These are phyloP conservation scores for Kwoniella bestiolae DNA, from an alignment of 768 basidiomycete genomes.

Conservation along the genomic window DNA sequence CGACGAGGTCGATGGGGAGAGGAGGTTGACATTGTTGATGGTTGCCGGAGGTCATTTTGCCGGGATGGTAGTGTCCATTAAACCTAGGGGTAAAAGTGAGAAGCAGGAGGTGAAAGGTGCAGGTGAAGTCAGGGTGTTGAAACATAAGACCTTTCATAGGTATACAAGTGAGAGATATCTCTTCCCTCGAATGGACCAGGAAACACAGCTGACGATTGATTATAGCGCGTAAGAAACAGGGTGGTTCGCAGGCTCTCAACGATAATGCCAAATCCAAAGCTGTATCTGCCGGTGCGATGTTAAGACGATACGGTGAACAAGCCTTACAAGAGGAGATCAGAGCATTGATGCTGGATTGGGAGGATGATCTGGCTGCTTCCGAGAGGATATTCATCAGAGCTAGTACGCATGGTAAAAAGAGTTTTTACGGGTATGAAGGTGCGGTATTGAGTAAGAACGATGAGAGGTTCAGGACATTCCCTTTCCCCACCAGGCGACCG, in stretches of 20 bases:
- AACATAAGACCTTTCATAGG: constrained; percentile 95
- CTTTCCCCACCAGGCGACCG: constrained; percentile 93
- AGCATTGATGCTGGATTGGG: constrained; percentile 79
- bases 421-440: constrained; percentile 87
- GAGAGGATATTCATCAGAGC: constrained; percentile 92
- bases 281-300: constrained; percentile 87
- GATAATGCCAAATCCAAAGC: constrained; percentile 92
- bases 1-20: constrained; percentile 43
- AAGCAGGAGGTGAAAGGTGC: constrained; percentile 72
- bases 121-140: constrained; percentile 63
- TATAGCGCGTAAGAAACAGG: constrained; percentile 92
- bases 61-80: constrained; percentile 71
- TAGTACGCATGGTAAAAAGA: constrained; percentile 80
- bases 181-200: not conserved
- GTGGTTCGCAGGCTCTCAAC: constrained; percentile 88
- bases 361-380: constrained; percentile 79
- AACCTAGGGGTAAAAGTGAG: constrained; percentile 63
- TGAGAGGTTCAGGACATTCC: constrained; percentile 81
- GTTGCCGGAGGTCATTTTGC: constrained; percentile 98
- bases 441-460: constrained; percentile 76
- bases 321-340: constrained; percentile 94
- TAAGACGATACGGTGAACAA: constrained; percentile 94
- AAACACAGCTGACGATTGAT: not conserved
- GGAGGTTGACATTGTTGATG: constrained; percentile 95
- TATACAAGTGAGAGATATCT: constrained; percentile 79